A percentile compares a stretch with the other conserved stretches of the same genome.
Conservation (phyloP, 176 grass and related monocot species). For the Zea mays region DNA sequence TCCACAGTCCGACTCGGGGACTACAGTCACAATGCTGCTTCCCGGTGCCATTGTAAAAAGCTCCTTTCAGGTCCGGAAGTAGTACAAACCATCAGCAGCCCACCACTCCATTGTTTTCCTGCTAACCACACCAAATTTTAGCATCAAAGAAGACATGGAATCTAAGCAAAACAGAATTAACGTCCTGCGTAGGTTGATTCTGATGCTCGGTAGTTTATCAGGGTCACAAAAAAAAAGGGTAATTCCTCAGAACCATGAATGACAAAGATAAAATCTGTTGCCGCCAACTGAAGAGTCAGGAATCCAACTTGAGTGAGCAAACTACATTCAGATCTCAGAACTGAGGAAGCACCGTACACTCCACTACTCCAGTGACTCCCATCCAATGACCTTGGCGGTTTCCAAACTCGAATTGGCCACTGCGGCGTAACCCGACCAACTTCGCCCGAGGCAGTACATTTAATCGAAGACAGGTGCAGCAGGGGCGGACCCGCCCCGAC, state of each 20-base stretch:
- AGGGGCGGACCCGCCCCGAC: background rate
- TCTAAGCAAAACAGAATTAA: constrained; percentile 1
- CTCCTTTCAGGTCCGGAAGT: constrained; percentile 34
- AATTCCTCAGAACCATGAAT: background rate
- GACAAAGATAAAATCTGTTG: background rate
- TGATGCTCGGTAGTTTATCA: background rate
- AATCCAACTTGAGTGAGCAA: constrained; percentile 15
- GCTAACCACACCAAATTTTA: background rate
- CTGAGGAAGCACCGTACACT: background rate
- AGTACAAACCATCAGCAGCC: constrained; percentile 16
- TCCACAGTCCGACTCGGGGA: constrained; percentile 45
- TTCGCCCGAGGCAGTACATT: background rate
- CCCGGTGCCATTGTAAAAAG: constrained; percentile 45
- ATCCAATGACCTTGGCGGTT: constrained; percentile 1
- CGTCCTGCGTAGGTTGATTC: background rate
- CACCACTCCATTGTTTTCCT: constrained; percentile 40
- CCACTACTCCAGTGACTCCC: background rate
- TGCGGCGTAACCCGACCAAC: background rate
- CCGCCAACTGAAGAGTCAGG: background rate
- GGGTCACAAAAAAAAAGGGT: background rate
- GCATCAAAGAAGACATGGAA: background rate
- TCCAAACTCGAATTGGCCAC: constrained; percentile 10
- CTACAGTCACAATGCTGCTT: constrained; percentile 51
- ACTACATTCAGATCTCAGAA: constrained; percentile 10
- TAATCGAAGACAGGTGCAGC: background rate